Conservation (phyloP, 176 grass and related monocot species). For the Calamus simplicifolius region DNA sequence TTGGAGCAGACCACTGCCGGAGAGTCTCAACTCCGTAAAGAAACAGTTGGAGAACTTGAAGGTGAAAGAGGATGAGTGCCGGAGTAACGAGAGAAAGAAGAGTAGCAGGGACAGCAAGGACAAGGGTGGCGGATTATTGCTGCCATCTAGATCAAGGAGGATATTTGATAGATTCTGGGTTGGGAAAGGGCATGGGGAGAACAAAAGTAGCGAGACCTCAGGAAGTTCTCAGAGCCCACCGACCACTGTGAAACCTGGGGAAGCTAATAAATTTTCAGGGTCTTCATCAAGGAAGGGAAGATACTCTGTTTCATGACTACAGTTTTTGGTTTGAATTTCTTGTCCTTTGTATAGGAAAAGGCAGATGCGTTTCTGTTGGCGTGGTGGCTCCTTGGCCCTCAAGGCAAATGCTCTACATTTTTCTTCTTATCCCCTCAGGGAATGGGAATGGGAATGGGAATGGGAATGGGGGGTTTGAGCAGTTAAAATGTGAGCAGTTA, state of each 20-base stretch:
- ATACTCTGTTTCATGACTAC: constrained; percentile 64
- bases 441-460: neutral
- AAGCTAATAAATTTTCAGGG: constrained; percentile 52
- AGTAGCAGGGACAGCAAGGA: constrained; percentile 53
- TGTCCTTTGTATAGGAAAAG: constrained; percentile 33
- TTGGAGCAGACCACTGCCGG: constrained; percentile 27
- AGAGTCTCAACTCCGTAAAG: constrained; percentile 32
- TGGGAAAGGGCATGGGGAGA: constrained; percentile 57
- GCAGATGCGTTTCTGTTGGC: neutral
- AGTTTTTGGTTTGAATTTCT: constrained; percentile 16
- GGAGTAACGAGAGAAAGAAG: constrained; percentile 35
- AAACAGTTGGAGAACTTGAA: constrained; percentile 42
- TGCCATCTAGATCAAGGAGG: constrained; percentile 72
- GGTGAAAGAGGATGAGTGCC: constrained; percentile 24
- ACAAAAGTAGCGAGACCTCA: constrained; percentile 78
- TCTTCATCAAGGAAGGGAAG: constrained; percentile 64
- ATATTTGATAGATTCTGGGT: constrained; percentile 89
- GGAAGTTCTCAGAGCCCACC: constrained; percentile 84
- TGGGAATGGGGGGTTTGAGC: constrained; percentile 20
- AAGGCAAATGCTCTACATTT: constrained; percentile 17
- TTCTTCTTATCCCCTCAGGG: constrained; percentile 22
- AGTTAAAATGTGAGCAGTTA: constrained; percentile 12
- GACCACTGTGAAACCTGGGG: constrained; percentile 39
- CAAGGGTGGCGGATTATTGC: constrained; percentile 33
- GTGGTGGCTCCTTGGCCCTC: neutral